A percentile compares a stretch with the other conserved stretches of the same genome.
These are phyloP conservation scores for Perilla frutescens DNA, from an alignment of 257 asterid species.

Conservation along the genomic window DNA sequence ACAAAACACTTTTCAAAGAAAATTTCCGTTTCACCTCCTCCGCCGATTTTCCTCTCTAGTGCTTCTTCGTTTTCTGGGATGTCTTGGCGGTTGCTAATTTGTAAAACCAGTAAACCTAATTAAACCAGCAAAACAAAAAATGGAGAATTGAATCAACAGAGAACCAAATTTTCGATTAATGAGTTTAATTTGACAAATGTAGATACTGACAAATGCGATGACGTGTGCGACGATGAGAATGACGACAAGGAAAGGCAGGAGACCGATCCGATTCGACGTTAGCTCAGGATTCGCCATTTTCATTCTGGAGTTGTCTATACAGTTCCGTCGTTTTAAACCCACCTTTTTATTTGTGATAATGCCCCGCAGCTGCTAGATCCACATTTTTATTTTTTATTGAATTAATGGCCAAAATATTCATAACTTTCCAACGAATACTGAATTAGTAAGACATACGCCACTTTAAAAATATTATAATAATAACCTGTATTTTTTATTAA, in stretches of 20 bases:
- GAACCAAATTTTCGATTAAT: not conserved
- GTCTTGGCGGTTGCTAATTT: constrained; percentile 68
- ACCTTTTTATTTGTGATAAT: constrained; percentile 3
- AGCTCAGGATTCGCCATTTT: constrained; percentile 54
- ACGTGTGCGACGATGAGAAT: constrained; percentile 61
- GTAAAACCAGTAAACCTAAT: constrained; percentile 76
- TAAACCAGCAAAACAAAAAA: not conserved
- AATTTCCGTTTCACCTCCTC: not conserved
- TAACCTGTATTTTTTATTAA: no score
- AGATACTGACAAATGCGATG: constrained; percentile 54
- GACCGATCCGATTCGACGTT: constrained; percentile 51
- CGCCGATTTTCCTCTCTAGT: constrained; percentile 33
- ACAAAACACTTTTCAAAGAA: no score
- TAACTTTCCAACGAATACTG: no score
- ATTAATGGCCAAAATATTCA: no score
- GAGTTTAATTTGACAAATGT: not conserved
- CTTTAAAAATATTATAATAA: no score
- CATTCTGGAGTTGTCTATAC: not conserved
- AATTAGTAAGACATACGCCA: no score
- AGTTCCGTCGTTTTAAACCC: constrained; percentile 7
- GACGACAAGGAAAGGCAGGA: constrained; percentile 56
- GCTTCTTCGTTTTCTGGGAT: constrained; percentile 56
- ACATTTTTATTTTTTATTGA: no score
- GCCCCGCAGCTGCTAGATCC: no score
- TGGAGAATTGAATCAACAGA: not conserved